Evolutionary conservation across 768 basidiomycete genomes (phyloP).

Genomic region (Tricholoma matsutake): DNA sequence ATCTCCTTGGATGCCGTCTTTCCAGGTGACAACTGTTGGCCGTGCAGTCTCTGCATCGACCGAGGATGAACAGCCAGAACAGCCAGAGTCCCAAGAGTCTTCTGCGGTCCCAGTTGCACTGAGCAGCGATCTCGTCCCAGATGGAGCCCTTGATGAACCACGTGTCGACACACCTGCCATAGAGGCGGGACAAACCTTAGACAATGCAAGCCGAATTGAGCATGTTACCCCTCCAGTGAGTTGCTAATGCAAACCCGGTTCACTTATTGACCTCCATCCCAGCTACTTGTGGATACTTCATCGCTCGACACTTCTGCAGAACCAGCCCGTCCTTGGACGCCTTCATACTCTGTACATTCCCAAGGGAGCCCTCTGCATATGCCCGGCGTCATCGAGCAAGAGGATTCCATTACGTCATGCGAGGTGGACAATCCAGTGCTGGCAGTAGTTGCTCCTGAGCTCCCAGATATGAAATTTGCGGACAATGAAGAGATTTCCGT

Average conservation of each 20-base stretch:
- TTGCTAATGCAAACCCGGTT: not conserved
- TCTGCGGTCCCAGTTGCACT: not conserved
- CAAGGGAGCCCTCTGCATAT: conserved; percentile 31
- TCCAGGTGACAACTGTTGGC: conserved; percentile 44
- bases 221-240: not conserved
- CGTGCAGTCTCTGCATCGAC: conserved; percentile 19
- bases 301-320: conserved; percentile 12
- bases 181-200: not conserved
- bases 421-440: not conserved
- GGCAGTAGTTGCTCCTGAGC: conserved; percentile 4
- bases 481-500: conserved; percentile 8
- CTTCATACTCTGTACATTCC: conserved; percentile 39
- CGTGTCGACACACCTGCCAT: not conserved
- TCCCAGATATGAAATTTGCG: conserved; percentile 13
- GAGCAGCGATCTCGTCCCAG: not conserved
- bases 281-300: conserved; percentile 20
- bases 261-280: not conserved
- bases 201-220: not conserved
- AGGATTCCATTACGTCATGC: not conserved
- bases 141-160: not conserved
- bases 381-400: conserved; percentile 12
- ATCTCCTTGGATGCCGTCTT: conserved; percentile 52
- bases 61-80: conserved; percentile 19
- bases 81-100: conserved; percentile 8
- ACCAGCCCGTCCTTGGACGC: conserved; percentile 32